Base-by-base conservation (phyloP, 331 rosid genomes). In the Rhamnella rubrinervis region DNA sequence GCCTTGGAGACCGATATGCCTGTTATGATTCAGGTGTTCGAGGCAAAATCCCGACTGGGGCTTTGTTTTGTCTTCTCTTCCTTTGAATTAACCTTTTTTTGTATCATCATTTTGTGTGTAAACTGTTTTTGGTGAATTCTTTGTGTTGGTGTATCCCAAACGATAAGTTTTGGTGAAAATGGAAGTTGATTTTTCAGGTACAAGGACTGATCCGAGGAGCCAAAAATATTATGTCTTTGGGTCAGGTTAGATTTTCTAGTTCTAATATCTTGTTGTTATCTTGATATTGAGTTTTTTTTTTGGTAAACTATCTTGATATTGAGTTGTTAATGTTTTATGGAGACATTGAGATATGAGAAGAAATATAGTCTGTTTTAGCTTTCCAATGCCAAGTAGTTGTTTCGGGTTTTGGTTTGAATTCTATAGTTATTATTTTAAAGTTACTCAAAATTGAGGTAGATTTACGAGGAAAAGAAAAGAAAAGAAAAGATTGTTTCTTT, bases 1-100 rank as follows among this genome's bases (percentile, higher is more conserved):
- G 91, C 73, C 59, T 40, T 92, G 84, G 96, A 88, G 59, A 92
- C 98, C 17, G 87, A 92, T 20, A 88, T 75, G 96, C 98, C 98
- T 23, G 59, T 92, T 61, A 92, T 92, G 98, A 96, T 92, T 77
- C 38, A 80, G 96, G 98, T 89, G 74, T 68, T 49, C 6, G 64
- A 17, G 55, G 76, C 56, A 69, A 61, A 39, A 50, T 50, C 55
- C 56, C 67, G 40, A 18, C 56, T n/a, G 53, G 53, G 52, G 25
- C 39, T 35, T 35, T 15, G 46, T 61, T 38, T 9, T 70, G 16
- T 44, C 49, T 44, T 44, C 49, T 44, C 14, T 14, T 26, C 26
- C 15, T 41, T 26, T 46, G 73, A 65, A 28, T 64, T 58, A 12
- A 46, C 17, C 47, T 66, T 55, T 65, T 44, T 67, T 61, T 70